Conservation (phyloP, 1,284 basidiomycete species). For the Meira miltonrushii region DNA sequence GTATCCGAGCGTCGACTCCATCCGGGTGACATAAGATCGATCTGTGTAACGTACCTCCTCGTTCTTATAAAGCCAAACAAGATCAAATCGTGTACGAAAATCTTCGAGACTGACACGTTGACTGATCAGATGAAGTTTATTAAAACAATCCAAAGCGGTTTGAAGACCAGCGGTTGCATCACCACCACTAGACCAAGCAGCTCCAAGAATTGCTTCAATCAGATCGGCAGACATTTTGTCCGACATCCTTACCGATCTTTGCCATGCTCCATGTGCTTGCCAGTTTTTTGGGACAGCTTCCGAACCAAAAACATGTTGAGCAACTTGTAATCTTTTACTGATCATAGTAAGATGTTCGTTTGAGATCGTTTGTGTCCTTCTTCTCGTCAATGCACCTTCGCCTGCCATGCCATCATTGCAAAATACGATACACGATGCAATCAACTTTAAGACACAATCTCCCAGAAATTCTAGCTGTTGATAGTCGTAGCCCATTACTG, state of each 20-base stretch:
- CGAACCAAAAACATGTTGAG: background rate
- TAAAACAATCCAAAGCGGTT: background rate
- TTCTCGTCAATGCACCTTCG: slow-evolving; percentile 29
- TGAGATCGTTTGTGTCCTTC: slow-evolving; percentile 25
- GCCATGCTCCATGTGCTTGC: background rate
- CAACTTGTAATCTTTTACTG: slow-evolving; percentile 7
- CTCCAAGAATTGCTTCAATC: slow-evolving; percentile 30
- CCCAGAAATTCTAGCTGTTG: slow-evolving; percentile 36
- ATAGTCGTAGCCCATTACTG: slow-evolving; percentile 20
- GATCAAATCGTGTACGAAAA: background rate
- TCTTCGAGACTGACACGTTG: too few relatives aligned
- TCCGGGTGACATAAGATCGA: background rate
- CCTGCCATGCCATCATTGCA: slow-evolving; percentile 14
- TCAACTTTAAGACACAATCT: slow-evolving; percentile 32
- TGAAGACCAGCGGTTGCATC: background rate
- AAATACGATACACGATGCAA: slow-evolving; percentile 29
- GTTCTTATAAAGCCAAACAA: background rate
- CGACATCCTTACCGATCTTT: slow-evolving; percentile 2
- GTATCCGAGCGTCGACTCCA: slow-evolving; percentile 23
- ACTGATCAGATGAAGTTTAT: slow-evolving; percentile 1
- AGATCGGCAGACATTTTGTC: slow-evolving; percentile 30
- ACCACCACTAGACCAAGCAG: background rate
- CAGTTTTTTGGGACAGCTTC: background rate
- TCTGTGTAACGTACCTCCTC: background rate
- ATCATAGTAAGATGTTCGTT: slow-evolving; percentile 25